phyloP scores from a whole-genome alignment of 371 early-diverging fungal species.

The Zancudomyces culisetae region DNA sequence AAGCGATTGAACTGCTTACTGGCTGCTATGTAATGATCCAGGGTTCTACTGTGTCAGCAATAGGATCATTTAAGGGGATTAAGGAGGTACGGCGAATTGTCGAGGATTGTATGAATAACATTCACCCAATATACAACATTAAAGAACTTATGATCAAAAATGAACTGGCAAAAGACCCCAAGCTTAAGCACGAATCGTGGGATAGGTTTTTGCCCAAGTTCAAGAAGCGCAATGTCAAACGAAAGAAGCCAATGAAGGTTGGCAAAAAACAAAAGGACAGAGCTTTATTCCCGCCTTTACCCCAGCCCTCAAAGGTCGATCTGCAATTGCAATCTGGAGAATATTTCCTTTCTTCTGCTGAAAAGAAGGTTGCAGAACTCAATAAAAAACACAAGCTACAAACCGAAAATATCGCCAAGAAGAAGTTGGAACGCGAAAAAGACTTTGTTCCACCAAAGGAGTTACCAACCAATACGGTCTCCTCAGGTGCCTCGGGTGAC shows the following conservation, averaged over 20 bases:
- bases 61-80: constrained; percentile 86
- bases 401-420: constrained; percentile 33
- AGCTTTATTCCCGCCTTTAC: constrained; percentile 83
- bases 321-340: constrained; percentile 87
- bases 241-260: constrained; percentile 46
- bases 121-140: constrained; percentile 99
- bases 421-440: constrained; percentile 39
- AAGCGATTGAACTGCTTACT: constrained; percentile 95
- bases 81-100: constrained; percentile 84
- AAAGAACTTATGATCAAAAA: constrained; percentile 98
- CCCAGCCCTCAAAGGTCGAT: constrained; percentile 76
- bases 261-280: constrained; percentile 46
- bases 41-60: constrained; percentile 90
- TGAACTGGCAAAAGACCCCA: constrained; percentile 93
- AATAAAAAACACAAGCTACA: constrained; percentile 47
- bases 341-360: constrained; percentile 68
- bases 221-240: constrained; percentile 77
- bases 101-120: constrained; percentile 94
- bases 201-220: constrained; percentile 96
- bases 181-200: constrained; percentile 91
- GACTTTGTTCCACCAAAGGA: constrained; percentile 61
- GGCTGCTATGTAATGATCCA: constrained; percentile 93
- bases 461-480: constrained; percentile 1
- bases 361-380: constrained; percentile 32
- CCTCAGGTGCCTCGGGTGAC: not conserved